A percentile compares a stretch with the other conserved stretches of the same genome.
These are phyloP conservation scores for Neofusicoccum laricinum DNA, from an alignment of 2,329 filamentous ascomycete genomes.

Conservation along the genomic window DNA sequence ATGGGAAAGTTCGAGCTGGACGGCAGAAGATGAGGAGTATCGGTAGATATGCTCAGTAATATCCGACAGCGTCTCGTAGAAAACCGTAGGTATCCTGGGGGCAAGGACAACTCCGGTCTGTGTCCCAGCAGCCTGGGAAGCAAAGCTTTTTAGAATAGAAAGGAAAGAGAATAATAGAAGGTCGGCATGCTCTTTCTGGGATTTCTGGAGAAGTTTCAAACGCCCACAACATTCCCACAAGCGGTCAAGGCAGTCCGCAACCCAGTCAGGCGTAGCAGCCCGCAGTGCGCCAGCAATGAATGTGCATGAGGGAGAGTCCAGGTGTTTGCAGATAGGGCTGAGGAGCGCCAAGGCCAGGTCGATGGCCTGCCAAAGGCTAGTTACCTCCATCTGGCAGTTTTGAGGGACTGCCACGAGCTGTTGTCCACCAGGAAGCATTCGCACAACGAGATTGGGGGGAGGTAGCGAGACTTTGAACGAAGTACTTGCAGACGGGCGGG, in stretches of 20 bases:
- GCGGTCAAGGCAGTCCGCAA: not conserved
- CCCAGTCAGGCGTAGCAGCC: not conserved
- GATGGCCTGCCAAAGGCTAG: slow-evolving; percentile 25
- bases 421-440: slow-evolving; percentile 38
- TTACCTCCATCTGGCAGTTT: slow-evolving; percentile 34
- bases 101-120: not conserved
- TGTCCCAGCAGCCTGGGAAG: not conserved
- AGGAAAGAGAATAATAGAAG: slow-evolving; percentile 5
- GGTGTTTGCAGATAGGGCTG: not conserved
- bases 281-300: not conserved
- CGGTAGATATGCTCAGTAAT: not conserved
- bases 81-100: not conserved
- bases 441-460: slow-evolving; percentile 36
- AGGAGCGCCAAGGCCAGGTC: slow-evolving; percentile 24
- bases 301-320: not conserved
- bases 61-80: slow-evolving; percentile 3
- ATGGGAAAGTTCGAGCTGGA: not conserved
- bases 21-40: not conserved
- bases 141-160: not conserved
- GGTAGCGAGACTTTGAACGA: slow-evolving; percentile 35
- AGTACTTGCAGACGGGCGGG: slow-evolving; percentile 17
- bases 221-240: not conserved
- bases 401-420: slow-evolving; percentile 41
- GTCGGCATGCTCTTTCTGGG: not conserved
- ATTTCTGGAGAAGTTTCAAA: not conserved